These are phyloP conservation scores for Aspergillus floridensis DNA, from an alignment of 2,329 filamentous ascomycete species.

Conservation along the genomic window DNA sequence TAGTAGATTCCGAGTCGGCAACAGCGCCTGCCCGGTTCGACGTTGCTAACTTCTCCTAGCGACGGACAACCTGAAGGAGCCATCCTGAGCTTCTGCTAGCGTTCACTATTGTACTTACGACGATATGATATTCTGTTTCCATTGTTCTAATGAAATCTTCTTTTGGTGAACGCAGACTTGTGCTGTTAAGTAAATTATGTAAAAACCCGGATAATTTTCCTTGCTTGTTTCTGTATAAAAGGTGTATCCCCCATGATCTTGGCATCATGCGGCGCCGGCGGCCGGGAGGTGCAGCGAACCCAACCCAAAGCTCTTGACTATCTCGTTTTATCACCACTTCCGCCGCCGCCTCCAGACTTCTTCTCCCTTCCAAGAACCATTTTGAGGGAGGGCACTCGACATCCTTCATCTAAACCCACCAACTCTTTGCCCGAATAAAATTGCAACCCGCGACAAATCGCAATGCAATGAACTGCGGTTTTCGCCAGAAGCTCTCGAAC, in stretches of 20 bases:
- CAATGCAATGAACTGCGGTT: constrained; percentile 21
- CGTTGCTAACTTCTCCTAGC: constrained; percentile 49
- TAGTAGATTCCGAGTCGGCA: constrained; percentile 8
- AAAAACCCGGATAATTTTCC: background rate
- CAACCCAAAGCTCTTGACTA: background rate
- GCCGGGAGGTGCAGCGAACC: background rate
- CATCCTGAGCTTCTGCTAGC: constrained; percentile 50
- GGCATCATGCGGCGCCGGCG: background rate
- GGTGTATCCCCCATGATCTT: background rate
- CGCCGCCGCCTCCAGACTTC: background rate
- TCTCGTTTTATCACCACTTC: background rate
- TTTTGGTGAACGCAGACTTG: background rate
- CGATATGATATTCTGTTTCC: background rate
- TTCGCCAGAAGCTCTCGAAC: constrained; percentile 18
- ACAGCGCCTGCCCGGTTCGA: background rate
- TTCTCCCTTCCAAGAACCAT: background rate
- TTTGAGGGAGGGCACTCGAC: background rate
- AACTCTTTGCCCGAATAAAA: background rate
- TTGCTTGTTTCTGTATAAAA: background rate
- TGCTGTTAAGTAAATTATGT: background rate
- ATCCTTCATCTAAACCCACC: background rate
- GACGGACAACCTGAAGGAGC: constrained; percentile 79
- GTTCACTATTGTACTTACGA: background rate
- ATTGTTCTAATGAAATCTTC: background rate
- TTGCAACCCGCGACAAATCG: constrained; percentile 8